These are phyloP conservation scores for Atkinsonella hypoxylon DNA, from an alignment of 2,329 filamentous ascomycete species.

Conservation along the genomic window DNA sequence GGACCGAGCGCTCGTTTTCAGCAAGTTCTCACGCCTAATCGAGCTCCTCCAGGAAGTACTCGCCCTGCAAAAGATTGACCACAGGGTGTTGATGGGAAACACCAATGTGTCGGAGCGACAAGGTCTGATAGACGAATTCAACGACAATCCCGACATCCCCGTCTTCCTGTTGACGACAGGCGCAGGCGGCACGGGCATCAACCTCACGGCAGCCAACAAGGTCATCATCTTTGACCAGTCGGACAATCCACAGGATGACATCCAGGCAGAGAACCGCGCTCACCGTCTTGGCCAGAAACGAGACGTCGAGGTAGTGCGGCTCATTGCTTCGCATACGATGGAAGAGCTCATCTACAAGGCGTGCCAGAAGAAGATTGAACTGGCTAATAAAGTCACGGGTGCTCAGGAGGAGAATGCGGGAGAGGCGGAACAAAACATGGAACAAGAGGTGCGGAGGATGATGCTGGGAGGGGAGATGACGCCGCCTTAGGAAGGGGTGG, in stretches of 20 bases:
- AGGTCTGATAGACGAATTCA: conserved; percentile 78
- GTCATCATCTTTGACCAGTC: conserved; percentile 93
- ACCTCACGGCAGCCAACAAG: conserved; percentile 90
- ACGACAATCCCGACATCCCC: conserved; percentile 61
- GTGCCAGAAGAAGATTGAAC: conserved; percentile 82
- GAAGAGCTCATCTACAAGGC: conserved; percentile 90
- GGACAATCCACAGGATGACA: conserved; percentile 97
- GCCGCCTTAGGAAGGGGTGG: conserved; percentile 20
- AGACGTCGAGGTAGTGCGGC: conserved; percentile 78
- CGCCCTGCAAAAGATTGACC: conserved; percentile 57
- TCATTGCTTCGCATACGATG: conserved; percentile 72
- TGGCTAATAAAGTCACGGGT: conserved; percentile 54
- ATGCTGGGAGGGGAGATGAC: conserved; percentile 26
- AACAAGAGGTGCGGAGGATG: conserved; percentile 33
- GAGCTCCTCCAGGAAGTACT: conserved; percentile 82
- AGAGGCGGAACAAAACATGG: conserved; percentile 24
- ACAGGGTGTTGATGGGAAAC: conserved; percentile 75
- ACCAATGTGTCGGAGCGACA: conserved; percentile 78
- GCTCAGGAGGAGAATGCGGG: conserved; percentile 19
- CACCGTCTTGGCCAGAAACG: conserved; percentile 87
- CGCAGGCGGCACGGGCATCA: conserved; percentile 93
- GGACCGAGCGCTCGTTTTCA: conserved; percentile 83
- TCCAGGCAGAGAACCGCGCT: conserved; percentile 95
- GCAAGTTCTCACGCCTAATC: conserved; percentile 83
- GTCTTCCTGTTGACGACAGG: conserved; percentile 91